Evolutionary conservation across 2,329 filamentous ascomycete species (phyloP).

Genomic region (Cylindrodendrum hubeiense): DNA sequence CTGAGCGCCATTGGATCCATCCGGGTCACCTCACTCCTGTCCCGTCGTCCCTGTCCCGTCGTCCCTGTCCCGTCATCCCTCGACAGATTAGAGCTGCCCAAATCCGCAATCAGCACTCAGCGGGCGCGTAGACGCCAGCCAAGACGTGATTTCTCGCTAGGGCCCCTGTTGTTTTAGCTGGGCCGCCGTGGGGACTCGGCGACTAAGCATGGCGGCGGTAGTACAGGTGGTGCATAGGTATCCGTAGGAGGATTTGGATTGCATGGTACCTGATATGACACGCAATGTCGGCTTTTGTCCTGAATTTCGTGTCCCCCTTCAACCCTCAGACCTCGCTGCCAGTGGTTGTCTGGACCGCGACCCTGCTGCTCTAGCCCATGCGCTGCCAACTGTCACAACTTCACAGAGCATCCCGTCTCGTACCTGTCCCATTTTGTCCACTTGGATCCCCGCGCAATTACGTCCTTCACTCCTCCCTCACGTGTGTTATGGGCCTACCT

Average conservation of each 20-base stretch:
- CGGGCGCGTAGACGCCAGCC: neutral
- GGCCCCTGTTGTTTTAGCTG: neutral
- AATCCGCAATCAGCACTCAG: neutral
- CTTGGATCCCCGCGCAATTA: neutral
- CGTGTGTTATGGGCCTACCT: neutral
- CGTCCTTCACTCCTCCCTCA: neutral
- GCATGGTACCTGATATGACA: neutral
- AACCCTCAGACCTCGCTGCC: slow-evolving; percentile 2
- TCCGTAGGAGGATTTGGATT: no score
- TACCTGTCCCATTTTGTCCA: slow-evolving; percentile 3
- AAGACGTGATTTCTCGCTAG: neutral
- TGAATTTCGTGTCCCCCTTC: neutral
- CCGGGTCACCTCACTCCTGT: slow-evolving; percentile 1
- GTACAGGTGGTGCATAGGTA: neutral
- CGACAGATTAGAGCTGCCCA: no score
- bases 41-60: neutral
- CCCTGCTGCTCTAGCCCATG: slow-evolving; percentile 7
- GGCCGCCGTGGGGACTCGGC: neutral
- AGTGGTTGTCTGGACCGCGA: neutral
- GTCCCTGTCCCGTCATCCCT: no score
- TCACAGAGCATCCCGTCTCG: slow-evolving; percentile 9
- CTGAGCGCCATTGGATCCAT: slow-evolving; percentile 16
- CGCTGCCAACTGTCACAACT: slow-evolving; percentile 31
- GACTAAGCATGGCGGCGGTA: neutral
- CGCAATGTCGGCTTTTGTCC: neutral